A percentile compares a stretch with the other conserved stretches of the same genome.
Evolutionary conservation across 768 basidiomycete genomes (phyloP).

Genomic region (Pulveroboletus sp.): DNA sequence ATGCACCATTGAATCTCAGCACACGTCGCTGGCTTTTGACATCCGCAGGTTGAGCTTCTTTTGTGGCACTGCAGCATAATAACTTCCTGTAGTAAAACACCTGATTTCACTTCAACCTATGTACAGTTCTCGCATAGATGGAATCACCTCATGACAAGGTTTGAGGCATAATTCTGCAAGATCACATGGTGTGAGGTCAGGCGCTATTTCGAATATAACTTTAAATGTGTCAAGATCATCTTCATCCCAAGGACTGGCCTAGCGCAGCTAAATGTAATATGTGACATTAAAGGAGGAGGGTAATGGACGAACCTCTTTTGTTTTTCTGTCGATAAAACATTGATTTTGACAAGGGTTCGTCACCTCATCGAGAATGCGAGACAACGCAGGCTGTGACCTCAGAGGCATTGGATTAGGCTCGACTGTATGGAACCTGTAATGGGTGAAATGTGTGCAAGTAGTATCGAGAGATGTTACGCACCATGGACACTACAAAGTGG

Average conservation of each 20-base stretch:
- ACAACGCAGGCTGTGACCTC: neutral
- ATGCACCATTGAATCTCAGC: slow-evolving; percentile 21
- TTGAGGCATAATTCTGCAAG: slow-evolving; percentile 53
- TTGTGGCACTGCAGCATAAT: slow-evolving; percentile 4
- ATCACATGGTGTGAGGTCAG: slow-evolving; percentile 51
- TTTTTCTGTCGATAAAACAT: slow-evolving; percentile 24
- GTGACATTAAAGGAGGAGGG: neutral
- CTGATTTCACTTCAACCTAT: slow-evolving; percentile 14
- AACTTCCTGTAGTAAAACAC: slow-evolving; percentile 20
- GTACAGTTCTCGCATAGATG: neutral
- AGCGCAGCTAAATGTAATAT: neutral
- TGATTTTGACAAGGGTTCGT: slow-evolving; percentile 24
- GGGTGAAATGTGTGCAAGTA: slow-evolving; percentile 13
- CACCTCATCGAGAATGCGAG: slow-evolving; percentile 5
- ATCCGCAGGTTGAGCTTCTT: neutral
- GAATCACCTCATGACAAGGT: slow-evolving; percentile 56
- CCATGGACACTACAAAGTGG: slow-evolving; percentile 51
- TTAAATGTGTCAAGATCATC: slow-evolving; percentile 39
- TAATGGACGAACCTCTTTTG: slow-evolving; percentile 12
- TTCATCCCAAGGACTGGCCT: slow-evolving; percentile 37
- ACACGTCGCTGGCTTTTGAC: slow-evolving; percentile 7
- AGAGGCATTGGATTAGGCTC: slow-evolving; percentile 19
- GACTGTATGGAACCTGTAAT: slow-evolving; percentile 18
- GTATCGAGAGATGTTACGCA: slow-evolving; percentile 22
- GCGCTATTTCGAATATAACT: slow-evolving; percentile 40